A percentile compares a stretch with the other conserved stretches of the same genome.
These are phyloP conservation scores for Goffeauzyma gilvescens DNA, from an alignment of 768 basidiomycete species.

Conservation along the genomic window DNA sequence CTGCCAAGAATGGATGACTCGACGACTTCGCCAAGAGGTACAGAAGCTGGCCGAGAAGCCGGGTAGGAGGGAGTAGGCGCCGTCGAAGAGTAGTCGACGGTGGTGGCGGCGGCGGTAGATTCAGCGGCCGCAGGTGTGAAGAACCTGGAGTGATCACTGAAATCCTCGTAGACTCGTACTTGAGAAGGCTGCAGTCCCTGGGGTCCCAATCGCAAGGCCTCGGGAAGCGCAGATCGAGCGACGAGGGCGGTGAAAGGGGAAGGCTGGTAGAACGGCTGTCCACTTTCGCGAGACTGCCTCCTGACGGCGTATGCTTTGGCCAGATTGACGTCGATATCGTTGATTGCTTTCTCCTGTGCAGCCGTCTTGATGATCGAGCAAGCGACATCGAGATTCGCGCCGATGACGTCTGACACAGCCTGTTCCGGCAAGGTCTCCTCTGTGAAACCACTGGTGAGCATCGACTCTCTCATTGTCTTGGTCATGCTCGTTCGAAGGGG, in stretches of 20 bases:
- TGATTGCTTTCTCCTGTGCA: constrained; percentile 85
- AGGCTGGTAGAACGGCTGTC: constrained; percentile 77
- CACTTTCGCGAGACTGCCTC: constrained; percentile 63
- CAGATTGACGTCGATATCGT: constrained; percentile 83
- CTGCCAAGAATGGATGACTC: constrained; percentile 16
- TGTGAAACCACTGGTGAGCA: constrained; percentile 73
- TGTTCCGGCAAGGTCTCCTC: constrained; percentile 69
- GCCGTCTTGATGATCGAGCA: constrained; percentile 90
- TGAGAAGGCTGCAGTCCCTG: constrained; percentile 67
- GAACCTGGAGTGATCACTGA: constrained; percentile 42
- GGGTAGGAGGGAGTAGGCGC: neutral
- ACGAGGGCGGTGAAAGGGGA: constrained; percentile 40
- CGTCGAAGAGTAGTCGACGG: neutral
- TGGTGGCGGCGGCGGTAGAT: constrained; percentile 8
- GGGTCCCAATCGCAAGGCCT: constrained; percentile 66
- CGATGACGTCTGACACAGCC: constrained; percentile 54
- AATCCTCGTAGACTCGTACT: constrained; percentile 83
- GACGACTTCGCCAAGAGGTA: constrained; percentile 9
- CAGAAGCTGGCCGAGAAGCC: constrained; percentile 6
- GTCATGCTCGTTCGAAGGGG: constrained; percentile 81
- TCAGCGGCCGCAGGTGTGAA: constrained; percentile 41
- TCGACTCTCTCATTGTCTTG: constrained; percentile 56
- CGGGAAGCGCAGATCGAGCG: constrained; percentile 65
- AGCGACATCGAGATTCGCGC: constrained; percentile 81
- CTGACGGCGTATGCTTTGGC: constrained; percentile 60